phyloP scores from a whole-genome alignment of 2,329 filamentous ascomycete species.

The Diaporthe vexans region DNA sequence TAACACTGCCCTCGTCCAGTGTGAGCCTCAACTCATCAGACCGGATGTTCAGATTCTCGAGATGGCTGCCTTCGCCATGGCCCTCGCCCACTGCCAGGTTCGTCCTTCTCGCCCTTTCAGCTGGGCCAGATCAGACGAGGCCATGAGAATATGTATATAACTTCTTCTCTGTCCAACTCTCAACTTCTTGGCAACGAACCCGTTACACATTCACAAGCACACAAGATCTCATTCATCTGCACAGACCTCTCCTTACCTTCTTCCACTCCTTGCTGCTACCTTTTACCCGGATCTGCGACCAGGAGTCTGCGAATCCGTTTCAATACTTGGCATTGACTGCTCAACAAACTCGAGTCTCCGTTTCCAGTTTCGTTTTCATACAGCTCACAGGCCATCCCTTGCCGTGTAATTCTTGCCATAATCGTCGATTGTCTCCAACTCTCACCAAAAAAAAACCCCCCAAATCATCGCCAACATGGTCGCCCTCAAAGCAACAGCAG shows the following conservation, averaged over 20 bases:
- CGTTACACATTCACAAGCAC: slow-evolving; percentile 1
- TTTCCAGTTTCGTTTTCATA: slow-evolving; percentile 21
- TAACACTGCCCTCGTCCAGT: slow-evolving; percentile 19
- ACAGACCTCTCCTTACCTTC: slow-evolving; percentile 21
- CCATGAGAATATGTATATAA: slow-evolving; percentile 5
- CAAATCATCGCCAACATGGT: slow-evolving; percentile 21
- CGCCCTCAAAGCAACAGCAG: slow-evolving; percentile 9
- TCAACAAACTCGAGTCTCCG: slow-evolving; percentile 6
- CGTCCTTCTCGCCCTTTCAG: neutral
- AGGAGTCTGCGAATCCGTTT: slow-evolving; percentile 40
- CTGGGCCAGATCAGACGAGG: neutral
- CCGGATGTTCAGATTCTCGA: slow-evolving; percentile 29
- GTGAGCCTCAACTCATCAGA: slow-evolving; percentile 26
- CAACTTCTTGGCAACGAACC: neutral
- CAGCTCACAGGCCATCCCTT: neutral
- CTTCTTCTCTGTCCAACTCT: neutral
- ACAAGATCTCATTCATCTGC: neutral
- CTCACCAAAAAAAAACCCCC: neutral
- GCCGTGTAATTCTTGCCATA: neutral
- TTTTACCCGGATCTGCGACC: slow-evolving; percentile 38
- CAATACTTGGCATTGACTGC: neutral
- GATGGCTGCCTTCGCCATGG: slow-evolving; percentile 24
- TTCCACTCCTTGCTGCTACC: slow-evolving; percentile 2
- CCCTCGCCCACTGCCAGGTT: slow-evolving; percentile 10
- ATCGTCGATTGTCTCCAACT: neutral